Evolutionary conservation across 208 protist species (phyloP).

Genomic region (Trypanosoma boissoni): DNA sequence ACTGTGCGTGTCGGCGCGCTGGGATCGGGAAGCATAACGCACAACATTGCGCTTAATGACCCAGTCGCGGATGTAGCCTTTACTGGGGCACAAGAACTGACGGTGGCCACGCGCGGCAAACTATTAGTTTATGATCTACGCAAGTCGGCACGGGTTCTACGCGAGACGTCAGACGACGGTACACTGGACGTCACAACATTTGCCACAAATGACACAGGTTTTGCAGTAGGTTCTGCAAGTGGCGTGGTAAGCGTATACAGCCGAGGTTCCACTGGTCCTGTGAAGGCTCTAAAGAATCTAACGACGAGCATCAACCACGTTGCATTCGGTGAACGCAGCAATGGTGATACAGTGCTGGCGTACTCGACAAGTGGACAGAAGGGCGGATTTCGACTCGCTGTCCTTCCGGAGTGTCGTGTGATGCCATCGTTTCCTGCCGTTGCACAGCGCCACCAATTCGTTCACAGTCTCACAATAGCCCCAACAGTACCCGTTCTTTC

Average conservation of each 20-base stretch:
- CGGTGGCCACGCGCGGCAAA: slow-evolving; percentile 55
- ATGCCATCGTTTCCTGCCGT: slow-evolving; percentile 80
- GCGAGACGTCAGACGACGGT: slow-evolving; percentile 55
- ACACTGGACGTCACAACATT: slow-evolving; percentile 63
- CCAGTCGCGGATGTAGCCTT: slow-evolving; percentile 56
- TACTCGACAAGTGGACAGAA: slow-evolving; percentile 73
- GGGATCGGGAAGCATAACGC: slow-evolving; percentile 56
- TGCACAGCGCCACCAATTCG: slow-evolving; percentile 60
- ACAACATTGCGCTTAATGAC: slow-evolving; percentile 44
- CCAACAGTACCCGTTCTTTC: slow-evolving; percentile 77
- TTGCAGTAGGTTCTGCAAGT: slow-evolving; percentile 65
- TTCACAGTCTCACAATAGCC: slow-evolving; percentile 61
- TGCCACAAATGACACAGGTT: slow-evolving; percentile 25
- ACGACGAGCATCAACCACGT: slow-evolving; percentile 61
- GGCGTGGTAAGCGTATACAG: slow-evolving; percentile 78
- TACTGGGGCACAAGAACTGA: slow-evolving; percentile 43
- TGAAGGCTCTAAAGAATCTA: slow-evolving; percentile 71
- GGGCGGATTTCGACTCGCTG: slow-evolving; percentile 72
- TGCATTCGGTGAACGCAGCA: slow-evolving; percentile 55
- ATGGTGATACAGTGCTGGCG: slow-evolving; percentile 54
- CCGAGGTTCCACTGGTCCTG: slow-evolving; percentile 13
- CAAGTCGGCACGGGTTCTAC: slow-evolving; percentile 55
- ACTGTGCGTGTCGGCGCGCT: slow-evolving; percentile 67
- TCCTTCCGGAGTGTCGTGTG: slow-evolving; percentile 61
- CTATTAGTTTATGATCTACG: slow-evolving; percentile 80